phyloP scores from a whole-genome alignment of 2,329 filamentous ascomycete species.

The Aspergillus spinulosporus region DNA sequence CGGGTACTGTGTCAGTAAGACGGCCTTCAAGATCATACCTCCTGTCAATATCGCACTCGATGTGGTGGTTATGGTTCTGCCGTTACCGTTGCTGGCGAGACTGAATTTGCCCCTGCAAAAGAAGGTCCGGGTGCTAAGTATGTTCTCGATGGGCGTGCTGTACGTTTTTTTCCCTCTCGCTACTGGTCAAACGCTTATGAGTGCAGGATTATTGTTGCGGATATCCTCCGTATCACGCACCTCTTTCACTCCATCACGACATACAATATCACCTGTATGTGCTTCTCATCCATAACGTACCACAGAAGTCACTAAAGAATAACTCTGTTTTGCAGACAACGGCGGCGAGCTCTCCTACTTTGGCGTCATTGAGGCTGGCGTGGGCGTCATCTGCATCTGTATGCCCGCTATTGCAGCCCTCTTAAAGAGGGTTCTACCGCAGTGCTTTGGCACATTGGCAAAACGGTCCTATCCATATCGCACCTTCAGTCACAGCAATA shows the following conservation, averaged over 20 bases:
- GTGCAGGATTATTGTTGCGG: slow-evolving; percentile 8
- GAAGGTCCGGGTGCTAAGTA: slow-evolving; percentile 7
- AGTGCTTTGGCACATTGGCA: slow-evolving; percentile 3
- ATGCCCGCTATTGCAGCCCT: slow-evolving; percentile 12
- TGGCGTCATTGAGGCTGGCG: slow-evolving; percentile 12
- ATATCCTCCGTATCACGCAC: slow-evolving; percentile 9
- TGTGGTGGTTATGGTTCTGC: slow-evolving; percentile 4
- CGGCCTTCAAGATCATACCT: slow-evolving; percentile 2
- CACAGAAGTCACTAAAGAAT: neutral
- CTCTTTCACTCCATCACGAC: slow-evolving; percentile 11
- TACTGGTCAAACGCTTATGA: no score
- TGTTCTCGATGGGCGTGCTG: slow-evolving; percentile 12
- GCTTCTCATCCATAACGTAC: neutral
- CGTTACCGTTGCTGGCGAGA: slow-evolving; percentile 2
- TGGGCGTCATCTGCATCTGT: slow-evolving; percentile 14
- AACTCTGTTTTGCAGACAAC: slow-evolving; percentile 1
- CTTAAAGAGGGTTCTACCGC: slow-evolving; percentile 3
- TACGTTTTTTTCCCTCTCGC: neutral
- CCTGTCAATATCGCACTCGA: slow-evolving; percentile 10
- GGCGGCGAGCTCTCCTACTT: slow-evolving; percentile 12
- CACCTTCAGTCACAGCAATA: neutral
- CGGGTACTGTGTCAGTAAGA: slow-evolving; percentile 4
- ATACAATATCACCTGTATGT: slow-evolving; percentile 14
- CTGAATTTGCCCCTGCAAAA: slow-evolving; percentile 10
- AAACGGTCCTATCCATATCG: neutral